Conservation (phyloP, 495 filamentous ascomycete genomes). For the Sabuloglossum arenarium region DNA sequence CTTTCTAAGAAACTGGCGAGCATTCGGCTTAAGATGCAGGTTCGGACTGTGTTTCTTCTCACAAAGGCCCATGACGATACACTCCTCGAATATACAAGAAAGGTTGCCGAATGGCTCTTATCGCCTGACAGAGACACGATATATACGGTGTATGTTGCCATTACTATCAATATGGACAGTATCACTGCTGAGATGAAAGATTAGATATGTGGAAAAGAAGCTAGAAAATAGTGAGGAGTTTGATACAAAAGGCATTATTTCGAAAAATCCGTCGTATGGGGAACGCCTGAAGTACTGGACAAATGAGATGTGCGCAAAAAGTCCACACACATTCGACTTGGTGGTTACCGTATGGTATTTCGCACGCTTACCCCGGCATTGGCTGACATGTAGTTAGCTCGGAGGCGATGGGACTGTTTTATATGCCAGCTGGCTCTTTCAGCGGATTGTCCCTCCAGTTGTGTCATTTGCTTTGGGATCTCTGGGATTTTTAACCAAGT, state of each 20-base stretch:
- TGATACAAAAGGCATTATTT: conserved; percentile 38
- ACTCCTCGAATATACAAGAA: conserved; percentile 57
- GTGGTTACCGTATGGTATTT: conserved; percentile 39
- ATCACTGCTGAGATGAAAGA: neutral
- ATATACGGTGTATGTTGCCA: conserved; percentile 44
- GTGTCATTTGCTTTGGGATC: conserved; percentile 82
- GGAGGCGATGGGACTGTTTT: conserved; percentile 54
- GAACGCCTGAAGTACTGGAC: conserved; percentile 64
- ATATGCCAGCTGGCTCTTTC: conserved; percentile 9
- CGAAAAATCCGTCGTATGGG: conserved; percentile 30
- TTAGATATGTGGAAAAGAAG: conserved; percentile 48
- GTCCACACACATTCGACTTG: conserved; percentile 83
- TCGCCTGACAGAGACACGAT: conserved; percentile 41
- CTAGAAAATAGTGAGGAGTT: conserved; percentile 50
- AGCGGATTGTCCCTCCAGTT: conserved; percentile 47
- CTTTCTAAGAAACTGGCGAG: conserved; percentile 67
- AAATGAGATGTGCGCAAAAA: conserved; percentile 47
- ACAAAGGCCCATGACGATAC: conserved; percentile 74
- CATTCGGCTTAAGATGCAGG: conserved; percentile 56
- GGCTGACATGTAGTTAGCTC: conserved; percentile 22
- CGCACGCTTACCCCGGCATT: neutral
- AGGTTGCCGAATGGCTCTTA: conserved; percentile 73
- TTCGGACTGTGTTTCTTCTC: conserved; percentile 67
- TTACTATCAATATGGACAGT: neutral
- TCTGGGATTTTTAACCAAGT: conserved; percentile 88